Evolutionary conservation across 2,329 filamentous ascomycete species (phyloP).

Genomic region (Phialocephala sp.): DNA sequence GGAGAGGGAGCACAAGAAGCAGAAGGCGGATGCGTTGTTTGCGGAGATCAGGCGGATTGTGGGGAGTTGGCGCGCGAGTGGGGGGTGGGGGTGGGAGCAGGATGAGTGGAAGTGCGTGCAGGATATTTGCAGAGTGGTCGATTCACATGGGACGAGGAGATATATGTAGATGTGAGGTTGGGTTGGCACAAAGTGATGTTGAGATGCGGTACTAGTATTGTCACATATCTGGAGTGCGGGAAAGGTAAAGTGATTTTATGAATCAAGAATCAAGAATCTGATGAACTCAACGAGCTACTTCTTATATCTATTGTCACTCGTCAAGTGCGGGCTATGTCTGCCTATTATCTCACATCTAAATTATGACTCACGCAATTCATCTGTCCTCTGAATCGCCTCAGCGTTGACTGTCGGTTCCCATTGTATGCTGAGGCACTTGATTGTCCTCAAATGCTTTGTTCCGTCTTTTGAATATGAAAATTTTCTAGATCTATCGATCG

Average conservation of each 20-base stretch:
- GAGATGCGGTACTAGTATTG: not conserved
- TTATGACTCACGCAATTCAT: not conserved
- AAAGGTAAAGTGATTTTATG: not conserved
- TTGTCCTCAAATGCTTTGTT: not conserved
- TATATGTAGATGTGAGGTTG: not conserved
- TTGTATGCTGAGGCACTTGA: not conserved
- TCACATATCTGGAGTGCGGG: not conserved
- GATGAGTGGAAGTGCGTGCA: constrained; percentile 13
- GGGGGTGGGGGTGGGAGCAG: not conserved
- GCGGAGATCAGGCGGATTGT: constrained; percentile 11
- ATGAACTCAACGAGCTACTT: not conserved
- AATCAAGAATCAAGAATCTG: not conserved
- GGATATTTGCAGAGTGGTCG: constrained; percentile 13
- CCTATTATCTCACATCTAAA: not conserved
- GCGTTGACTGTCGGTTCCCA: not conserved
- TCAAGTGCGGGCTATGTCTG: too few species aligned
- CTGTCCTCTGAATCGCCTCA: not conserved
- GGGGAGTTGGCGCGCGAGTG: constrained; percentile 1
- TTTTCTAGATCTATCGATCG: too few species aligned
- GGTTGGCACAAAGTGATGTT: not conserved
- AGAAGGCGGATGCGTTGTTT: constrained; percentile 13
- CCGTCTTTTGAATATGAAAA: too few species aligned
- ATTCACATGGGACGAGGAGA: not conserved
- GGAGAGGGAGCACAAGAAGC: constrained; percentile 5
- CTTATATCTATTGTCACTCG: not conserved